Percentiles rank a stretch among this genome's conserved stretches.
phyloP scores from a whole-genome alignment of 148 eudicot species.

The Rheum nobile region DNA sequence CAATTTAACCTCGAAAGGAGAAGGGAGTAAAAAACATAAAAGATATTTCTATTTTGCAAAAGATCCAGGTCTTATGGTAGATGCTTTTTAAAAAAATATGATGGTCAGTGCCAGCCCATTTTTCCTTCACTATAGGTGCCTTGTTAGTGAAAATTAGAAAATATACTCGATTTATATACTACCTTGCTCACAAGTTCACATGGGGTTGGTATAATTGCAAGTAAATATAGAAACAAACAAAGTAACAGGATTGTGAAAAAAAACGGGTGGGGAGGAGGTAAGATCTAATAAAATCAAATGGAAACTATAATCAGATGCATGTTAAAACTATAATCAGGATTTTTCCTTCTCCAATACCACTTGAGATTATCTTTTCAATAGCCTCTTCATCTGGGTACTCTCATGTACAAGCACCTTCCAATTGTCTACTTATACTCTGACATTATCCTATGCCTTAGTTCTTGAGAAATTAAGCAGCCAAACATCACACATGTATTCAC shows the following conservation, averaged over 20 bases:
- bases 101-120: not conserved
- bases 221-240: not conserved
- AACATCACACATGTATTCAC: not conserved
- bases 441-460: constrained; percentile 68
- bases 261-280: no score
- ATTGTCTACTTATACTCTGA: constrained; percentile 79
- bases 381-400: constrained; percentile 66
- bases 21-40: no score
- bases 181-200: not conserved
- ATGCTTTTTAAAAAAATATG: not conserved
- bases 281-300: no score
- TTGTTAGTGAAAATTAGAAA: not conserved
- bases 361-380: constrained; percentile 61
- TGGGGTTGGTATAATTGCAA: not conserved
- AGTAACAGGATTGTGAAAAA: no score
- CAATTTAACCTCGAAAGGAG: no score
- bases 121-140: not conserved
- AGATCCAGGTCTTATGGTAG: no score
- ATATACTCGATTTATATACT: not conserved
- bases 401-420: constrained; percentile 70
- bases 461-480: not conserved
- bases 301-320: no score
- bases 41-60: no score
- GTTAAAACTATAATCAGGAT: no score
- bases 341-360: constrained; percentile 52